These are phyloP conservation scores for Coleophoma crateriformis DNA, from an alignment of 2,329 filamentous ascomycete species.

Conservation along the genomic window DNA sequence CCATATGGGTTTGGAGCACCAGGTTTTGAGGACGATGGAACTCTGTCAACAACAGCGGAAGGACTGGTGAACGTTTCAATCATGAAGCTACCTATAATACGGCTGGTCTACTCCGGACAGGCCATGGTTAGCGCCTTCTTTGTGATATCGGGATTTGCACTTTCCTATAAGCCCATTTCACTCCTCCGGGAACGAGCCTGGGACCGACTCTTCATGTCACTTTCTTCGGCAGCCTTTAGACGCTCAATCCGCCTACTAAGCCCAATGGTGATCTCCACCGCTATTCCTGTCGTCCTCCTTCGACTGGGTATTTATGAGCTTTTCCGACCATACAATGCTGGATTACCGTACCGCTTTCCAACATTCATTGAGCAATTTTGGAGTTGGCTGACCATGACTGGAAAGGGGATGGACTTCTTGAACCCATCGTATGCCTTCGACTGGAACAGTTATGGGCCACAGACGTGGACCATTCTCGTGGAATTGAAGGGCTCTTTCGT, in stretches of 20 bases:
- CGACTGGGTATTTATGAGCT: constrained; percentile 32
- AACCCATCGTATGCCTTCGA: neutral
- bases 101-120: constrained; percentile 33
- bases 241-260: constrained; percentile 35
- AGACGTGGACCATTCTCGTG: neutral
- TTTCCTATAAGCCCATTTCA: constrained; percentile 33
- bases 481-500: neutral
- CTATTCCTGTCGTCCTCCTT: constrained; percentile 33
- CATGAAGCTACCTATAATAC: constrained; percentile 34
- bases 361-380: neutral
- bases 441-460: neutral
- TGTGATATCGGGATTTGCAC: constrained; percentile 39
- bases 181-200: constrained; percentile 27
- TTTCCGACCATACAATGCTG: neutral
- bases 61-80: constrained; percentile 10
- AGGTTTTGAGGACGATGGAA: constrained; percentile 19
- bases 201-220: constrained; percentile 26
- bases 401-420: neutral
- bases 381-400: neutral
- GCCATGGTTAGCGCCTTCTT: constrained; percentile 43
- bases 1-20: constrained; percentile 9
- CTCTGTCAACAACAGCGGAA: neutral
- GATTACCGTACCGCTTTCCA: neutral
- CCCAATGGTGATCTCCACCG: constrained; percentile 33
- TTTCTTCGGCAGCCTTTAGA: constrained; percentile 37